These are phyloP conservation scores for Triticum monococcum DNA, from an alignment of 176 grass and related monocot genomes.

Conservation along the genomic window DNA sequence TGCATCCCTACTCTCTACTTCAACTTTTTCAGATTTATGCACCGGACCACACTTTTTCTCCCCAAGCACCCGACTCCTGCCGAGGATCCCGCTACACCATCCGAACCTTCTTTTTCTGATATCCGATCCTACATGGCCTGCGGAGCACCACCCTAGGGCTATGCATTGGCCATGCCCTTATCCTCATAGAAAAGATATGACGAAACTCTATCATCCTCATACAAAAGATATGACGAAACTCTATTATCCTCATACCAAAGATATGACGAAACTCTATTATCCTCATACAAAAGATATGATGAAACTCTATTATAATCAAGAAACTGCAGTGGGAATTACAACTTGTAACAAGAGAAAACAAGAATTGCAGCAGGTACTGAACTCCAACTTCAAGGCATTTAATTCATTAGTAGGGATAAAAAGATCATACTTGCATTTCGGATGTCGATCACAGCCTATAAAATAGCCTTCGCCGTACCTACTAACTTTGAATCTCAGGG, in stretches of 20 bases:
- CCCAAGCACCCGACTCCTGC: no score
- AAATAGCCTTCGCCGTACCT: conserved; percentile 89
- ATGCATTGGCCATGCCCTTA: no score
- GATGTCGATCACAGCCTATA: conserved; percentile 88
- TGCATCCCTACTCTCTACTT: no score
- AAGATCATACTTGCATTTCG: conserved; percentile 82
- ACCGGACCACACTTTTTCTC: no score
- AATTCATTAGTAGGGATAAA: conserved; percentile 13
- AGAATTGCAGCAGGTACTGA: conserved; percentile 25
- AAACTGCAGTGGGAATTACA: conserved; percentile 19
- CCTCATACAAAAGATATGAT: background rate
- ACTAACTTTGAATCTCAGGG: conserved; percentile 91
- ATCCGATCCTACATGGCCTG: no score
- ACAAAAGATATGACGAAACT: background rate
- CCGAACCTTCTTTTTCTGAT: no score
- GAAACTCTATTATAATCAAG: conserved; percentile 14
- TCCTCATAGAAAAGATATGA: no score
- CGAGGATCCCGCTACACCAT: no score
- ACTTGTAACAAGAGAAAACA: conserved; percentile 12
- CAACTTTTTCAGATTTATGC: no score
- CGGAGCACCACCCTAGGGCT: no score
- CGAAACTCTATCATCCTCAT: background rate
- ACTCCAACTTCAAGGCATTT: conserved; percentile 5
- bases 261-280: background rate
- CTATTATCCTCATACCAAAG: background rate